Percentiles rank a stretch among this genome's conserved stretches.
These are phyloP conservation scores for Blastocystis sp. DNA, from an alignment of 352 stramenopile species.

Conservation along the genomic window DNA sequence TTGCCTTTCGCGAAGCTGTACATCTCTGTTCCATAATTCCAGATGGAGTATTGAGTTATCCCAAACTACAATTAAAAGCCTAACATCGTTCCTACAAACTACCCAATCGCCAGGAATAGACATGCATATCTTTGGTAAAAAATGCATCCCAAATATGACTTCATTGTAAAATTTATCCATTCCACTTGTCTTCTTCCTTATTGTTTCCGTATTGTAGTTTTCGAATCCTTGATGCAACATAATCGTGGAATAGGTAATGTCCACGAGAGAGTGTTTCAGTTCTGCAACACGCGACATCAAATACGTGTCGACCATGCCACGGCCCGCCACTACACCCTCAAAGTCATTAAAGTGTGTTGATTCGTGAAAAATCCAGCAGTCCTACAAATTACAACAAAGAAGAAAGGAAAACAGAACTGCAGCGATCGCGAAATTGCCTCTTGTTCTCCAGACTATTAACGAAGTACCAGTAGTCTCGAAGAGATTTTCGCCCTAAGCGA, in stretches of 20 bases:
- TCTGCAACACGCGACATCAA: neutral
- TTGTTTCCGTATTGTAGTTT: neutral
- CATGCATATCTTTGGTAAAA: neutral
- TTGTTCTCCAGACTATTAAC: neutral
- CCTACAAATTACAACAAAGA: neutral
- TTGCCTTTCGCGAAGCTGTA: neutral
- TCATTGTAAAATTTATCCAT: neutral
- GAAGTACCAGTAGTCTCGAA: neutral
- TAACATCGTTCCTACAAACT: neutral
- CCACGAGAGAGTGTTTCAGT: neutral
- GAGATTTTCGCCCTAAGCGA: neutral
- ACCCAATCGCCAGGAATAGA: neutral
- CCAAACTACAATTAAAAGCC: neutral
- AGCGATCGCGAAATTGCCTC: neutral
- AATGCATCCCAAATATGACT: neutral
- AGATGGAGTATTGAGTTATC: neutral
- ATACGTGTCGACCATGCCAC: neutral
- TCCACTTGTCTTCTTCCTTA: neutral
- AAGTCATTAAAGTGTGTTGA: neutral
- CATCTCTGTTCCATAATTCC: neutral
- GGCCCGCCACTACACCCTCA: neutral
- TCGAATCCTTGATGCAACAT: neutral
- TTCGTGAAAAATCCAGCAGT: constrained; percentile 1
- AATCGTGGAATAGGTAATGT: neutral
- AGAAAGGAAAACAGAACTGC: neutral